These are phyloP conservation scores for Nothomitra cinnamomea DNA, from an alignment of 2,329 filamentous ascomycete genomes.

Conservation along the genomic window DNA sequence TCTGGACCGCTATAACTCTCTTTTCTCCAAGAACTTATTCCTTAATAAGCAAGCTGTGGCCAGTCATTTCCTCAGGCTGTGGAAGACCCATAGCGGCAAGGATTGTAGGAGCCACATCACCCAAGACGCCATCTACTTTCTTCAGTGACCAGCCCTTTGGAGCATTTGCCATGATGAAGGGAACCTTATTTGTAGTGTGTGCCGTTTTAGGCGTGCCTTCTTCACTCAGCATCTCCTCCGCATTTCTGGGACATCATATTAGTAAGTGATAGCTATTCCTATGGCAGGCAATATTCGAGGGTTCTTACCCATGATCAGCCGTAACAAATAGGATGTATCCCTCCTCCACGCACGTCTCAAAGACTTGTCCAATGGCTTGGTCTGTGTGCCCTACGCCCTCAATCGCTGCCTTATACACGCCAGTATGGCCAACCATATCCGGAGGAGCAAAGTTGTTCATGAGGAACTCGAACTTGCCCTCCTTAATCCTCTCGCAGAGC, in stretches of 20 bases:
- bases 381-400: constrained; percentile 74
- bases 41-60: constrained; percentile 68
- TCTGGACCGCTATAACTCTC: background rate
- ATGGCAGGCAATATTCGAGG: background rate
- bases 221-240: constrained; percentile 96
- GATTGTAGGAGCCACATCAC: constrained; percentile 91
- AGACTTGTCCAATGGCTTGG: constrained; percentile 81
- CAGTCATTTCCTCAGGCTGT: constrained; percentile 85
- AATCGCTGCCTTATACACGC: constrained; percentile 88
- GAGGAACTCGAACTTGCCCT: constrained; percentile 82
- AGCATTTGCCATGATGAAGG: constrained; percentile 95
- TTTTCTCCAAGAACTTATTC: constrained; percentile 21
- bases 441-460: constrained; percentile 99
- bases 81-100: constrained; percentile 80
- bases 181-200: constrained; percentile 95
- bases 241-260: constrained; percentile 40
- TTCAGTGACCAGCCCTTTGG: constrained; percentile 76
- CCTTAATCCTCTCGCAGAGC: constrained; percentile 69
- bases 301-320: constrained; percentile 65
- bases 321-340: constrained; percentile 92
- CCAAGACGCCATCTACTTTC: constrained; percentile 75
- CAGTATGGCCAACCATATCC: constrained; percentile 98
- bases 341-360: constrained; percentile 84
- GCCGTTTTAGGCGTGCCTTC: constrained; percentile 96
- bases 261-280: constrained; percentile 13